Percentiles rank a stretch among this genome's conserved stretches.
Evolutionary conservation across 1,284 basidiomycete species (phyloP).

Genomic region (Boletus holoroseus): DNA sequence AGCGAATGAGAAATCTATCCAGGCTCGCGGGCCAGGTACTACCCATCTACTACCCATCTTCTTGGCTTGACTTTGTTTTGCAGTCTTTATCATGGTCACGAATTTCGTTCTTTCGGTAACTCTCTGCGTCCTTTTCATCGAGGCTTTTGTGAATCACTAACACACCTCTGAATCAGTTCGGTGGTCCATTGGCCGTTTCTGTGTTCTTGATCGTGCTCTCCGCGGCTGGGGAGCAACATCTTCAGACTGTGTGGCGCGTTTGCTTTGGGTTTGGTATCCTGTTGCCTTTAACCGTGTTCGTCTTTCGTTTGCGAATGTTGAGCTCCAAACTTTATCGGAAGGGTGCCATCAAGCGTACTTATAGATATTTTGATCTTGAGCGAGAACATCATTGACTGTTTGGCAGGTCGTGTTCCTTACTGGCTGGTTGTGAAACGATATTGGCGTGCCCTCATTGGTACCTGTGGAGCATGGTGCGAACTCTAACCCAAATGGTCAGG

Average conservation of each 20-base stretch:
- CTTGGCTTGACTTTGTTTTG: constrained; percentile 3
- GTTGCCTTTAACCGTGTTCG: constrained; percentile 65
- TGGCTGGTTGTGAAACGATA: constrained; percentile 58
- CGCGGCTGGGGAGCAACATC: constrained; percentile 57
- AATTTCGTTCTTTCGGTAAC: constrained; percentile 58
- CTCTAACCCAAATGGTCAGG: neutral
- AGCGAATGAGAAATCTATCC: constrained; percentile 64
- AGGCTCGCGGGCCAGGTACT: constrained; percentile 57
- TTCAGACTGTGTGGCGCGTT: constrained; percentile 71
- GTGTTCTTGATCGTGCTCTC: constrained; percentile 71
- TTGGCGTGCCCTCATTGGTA: constrained; percentile 66
- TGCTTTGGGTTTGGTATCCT: constrained; percentile 70
- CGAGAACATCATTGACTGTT: constrained; percentile 6
- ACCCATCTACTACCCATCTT: constrained; percentile 4
- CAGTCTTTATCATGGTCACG: constrained; percentile 70
- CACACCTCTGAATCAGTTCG: constrained; percentile 42
- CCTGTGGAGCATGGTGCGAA: constrained; percentile 61
- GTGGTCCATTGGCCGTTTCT: constrained; percentile 63
- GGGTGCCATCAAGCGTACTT: constrained; percentile 56
- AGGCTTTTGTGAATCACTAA: constrained; percentile 11
- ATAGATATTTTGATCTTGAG: neutral
- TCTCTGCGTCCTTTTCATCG: constrained; percentile 1
- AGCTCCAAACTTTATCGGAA: constrained; percentile 62
- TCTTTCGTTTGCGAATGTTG: constrained; percentile 69
- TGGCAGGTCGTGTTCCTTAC: constrained; percentile 56